These are phyloP conservation scores for Linnemannia exigua DNA, from an alignment of 192 early-diverging fungal genomes.

Conservation along the genomic window DNA sequence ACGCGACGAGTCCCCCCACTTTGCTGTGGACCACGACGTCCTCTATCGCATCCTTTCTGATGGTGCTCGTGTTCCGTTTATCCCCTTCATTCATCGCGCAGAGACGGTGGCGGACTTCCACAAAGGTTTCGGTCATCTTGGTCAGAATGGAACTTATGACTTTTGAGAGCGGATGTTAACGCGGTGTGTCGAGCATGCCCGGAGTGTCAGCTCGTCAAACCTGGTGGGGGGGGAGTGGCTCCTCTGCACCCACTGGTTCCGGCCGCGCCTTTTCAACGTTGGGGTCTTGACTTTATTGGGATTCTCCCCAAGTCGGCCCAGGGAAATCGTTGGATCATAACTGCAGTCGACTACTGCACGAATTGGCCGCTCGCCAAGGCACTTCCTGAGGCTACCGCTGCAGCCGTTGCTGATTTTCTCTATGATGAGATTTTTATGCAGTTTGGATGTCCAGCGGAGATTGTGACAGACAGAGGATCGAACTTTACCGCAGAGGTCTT, in stretches of 20 bases:
- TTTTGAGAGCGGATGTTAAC: not conserved
- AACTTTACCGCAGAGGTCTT: too few species aligned
- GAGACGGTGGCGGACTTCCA: not conserved
- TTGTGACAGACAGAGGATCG: too few species aligned
- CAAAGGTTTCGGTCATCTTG: not conserved
- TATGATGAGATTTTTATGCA: too few species aligned
- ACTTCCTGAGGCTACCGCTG: too few species aligned
- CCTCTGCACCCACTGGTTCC: not conserved
- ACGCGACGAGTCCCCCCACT: not conserved
- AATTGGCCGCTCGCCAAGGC: too few species aligned
- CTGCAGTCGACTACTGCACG: too few species aligned
- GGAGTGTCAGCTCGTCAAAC: not conserved
- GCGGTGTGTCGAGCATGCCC: not conserved
- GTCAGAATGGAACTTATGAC: not conserved
- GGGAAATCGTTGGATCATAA: too few species aligned
- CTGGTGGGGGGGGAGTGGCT: not conserved
- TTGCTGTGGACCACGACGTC: not conserved
- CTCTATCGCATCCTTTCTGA: too few species aligned
- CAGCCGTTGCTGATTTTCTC: too few species aligned
- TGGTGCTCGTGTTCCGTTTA: not conserved
- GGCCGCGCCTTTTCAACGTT: not conserved
- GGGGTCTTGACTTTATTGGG: not conserved
- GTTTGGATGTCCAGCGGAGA: too few species aligned
- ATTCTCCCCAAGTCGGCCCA: too few species aligned
- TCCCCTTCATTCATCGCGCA: not conserved